These are phyloP conservation scores for Dryadomyces quercivorus DNA, from an alignment of 2,329 filamentous ascomycete genomes.

Conservation along the genomic window DNA sequence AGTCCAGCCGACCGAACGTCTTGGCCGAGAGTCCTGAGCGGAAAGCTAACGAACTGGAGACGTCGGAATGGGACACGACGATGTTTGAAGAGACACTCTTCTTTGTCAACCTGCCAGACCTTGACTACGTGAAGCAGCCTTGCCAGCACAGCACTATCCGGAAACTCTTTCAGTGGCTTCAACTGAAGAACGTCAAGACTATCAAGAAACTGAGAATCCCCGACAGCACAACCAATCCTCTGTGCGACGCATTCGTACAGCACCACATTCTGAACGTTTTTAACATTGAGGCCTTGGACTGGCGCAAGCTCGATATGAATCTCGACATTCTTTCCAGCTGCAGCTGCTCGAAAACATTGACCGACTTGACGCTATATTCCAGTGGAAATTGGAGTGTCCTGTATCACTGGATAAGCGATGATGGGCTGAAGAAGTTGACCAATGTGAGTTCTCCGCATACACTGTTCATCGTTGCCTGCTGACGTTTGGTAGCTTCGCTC, in stretches of 20 bases:
- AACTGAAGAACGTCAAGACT: neutral
- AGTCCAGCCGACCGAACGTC: neutral
- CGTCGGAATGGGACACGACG: neutral
- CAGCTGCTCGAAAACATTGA: neutral
- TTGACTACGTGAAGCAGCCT: conserved; percentile 4
- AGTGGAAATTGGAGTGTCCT: conserved; percentile 6
- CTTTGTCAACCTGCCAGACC: conserved; percentile 7
- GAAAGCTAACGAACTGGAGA: neutral
- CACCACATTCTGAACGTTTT: conserved; percentile 3
- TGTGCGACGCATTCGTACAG: conserved; percentile 3
- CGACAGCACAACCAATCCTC: conserved; percentile 3
- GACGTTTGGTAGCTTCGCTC: neutral
- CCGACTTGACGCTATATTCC: conserved; percentile 2
- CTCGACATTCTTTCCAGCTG: neutral
- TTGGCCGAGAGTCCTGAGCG: neutral
- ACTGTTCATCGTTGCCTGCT: neutral
- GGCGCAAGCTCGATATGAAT: conserved; percentile 7
- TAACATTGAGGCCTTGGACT: conserved; percentile 5
- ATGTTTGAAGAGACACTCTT: neutral
- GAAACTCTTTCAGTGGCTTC: conserved; percentile 5
- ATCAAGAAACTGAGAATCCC: conserved; percentile 4
- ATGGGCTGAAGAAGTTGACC: neutral
- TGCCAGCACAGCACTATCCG: conserved; percentile 1
- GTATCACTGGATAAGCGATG: conserved; percentile 6
- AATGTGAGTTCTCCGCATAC: neutral